Conservation (phyloP, 306 rosid species). For the Casuarina cunninghamiana region DNA sequence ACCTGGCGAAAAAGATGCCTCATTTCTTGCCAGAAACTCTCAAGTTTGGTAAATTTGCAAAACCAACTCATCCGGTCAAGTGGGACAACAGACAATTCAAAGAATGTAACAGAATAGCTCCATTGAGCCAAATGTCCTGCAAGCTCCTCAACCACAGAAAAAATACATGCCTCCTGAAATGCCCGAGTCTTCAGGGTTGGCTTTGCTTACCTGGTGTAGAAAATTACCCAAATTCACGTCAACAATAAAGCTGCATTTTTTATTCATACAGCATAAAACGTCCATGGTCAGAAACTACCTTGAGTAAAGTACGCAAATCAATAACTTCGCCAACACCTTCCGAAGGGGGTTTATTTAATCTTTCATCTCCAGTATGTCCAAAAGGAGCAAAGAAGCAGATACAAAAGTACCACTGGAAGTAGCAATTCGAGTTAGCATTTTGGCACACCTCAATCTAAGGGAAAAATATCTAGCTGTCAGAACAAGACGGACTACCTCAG, state of each 20-base stretch:
- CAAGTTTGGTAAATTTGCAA: too few relatives aligned
- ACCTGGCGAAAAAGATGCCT: too few relatives aligned
- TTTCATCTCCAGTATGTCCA: too few relatives aligned
- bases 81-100: too few relatives aligned
- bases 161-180: constrained; percentile 34
- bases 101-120: too few relatives aligned
- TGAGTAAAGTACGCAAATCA: constrained; percentile 70
- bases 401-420: constrained; percentile 62
- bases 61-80: too few relatives aligned
- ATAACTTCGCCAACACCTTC: constrained; percentile 86
- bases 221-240: constrained; percentile 19
- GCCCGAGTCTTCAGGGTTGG: constrained; percentile 82
- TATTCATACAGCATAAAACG: neutral
- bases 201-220: constrained; percentile 69
- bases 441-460: constrained; percentile 76
- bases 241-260: constrained; percentile 11
- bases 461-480: constrained; percentile 88
- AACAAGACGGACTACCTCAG: constrained; percentile 84
- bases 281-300: constrained; percentile 41
- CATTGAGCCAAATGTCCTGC: constrained; percentile 66
- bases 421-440: constrained; percentile 79
- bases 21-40: too few relatives aligned
- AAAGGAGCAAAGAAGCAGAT: constrained; percentile 79
- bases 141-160: constrained; percentile 30
- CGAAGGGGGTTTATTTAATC: constrained; percentile 44